A percentile compares a stretch with the other conserved stretches of the same genome.
phyloP scores from a whole-genome alignment of 352 stramenopile genomes.

The Pythium guiyangense region DNA sequence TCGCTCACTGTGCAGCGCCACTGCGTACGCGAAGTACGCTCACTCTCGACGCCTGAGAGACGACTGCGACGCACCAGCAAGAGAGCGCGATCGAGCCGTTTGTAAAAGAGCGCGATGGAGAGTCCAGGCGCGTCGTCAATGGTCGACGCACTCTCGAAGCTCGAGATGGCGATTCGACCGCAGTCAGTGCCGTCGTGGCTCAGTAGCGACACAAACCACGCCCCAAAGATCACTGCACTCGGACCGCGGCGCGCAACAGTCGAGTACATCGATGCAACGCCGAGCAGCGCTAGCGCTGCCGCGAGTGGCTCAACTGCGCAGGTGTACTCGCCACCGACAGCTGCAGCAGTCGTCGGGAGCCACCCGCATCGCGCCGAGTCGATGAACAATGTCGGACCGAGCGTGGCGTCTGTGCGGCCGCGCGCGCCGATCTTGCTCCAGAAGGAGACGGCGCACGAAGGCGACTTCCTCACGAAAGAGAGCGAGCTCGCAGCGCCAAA shows the following conservation, averaged over 20 bases:
- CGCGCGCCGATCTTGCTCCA: constrained; percentile 52
- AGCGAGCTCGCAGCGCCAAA: constrained; percentile 36
- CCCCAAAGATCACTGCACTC: constrained; percentile 50
- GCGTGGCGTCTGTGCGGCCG: constrained; percentile 33
- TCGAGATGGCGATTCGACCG: constrained; percentile 66
- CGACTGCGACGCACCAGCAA: too few species aligned
- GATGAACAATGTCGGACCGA: constrained; percentile 5
- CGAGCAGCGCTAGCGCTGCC: background rate
- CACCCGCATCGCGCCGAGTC: background rate
- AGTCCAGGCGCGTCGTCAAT: constrained; percentile 21
- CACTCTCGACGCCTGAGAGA: too few species aligned
- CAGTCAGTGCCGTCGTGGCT: constrained; percentile 75
- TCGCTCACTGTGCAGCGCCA: too few species aligned
- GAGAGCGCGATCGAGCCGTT: background rate
- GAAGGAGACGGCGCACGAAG: constrained; percentile 33
- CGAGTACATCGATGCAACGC: constrained; percentile 40
- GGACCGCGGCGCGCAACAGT: constrained; percentile 45
- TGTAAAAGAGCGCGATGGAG: constrained; percentile 6
- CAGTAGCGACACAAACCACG: constrained; percentile 65
- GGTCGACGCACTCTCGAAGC: constrained; percentile 54
- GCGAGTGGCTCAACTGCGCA: background rate
- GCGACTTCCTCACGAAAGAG: constrained; percentile 39
- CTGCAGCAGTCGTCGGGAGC: background rate
- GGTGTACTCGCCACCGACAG: background rate
- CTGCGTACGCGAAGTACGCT: too few species aligned